These are phyloP conservation scores for Phytophthora pistaciae DNA, from an alignment of 352 stramenopile genomes.

Conservation along the genomic window DNA sequence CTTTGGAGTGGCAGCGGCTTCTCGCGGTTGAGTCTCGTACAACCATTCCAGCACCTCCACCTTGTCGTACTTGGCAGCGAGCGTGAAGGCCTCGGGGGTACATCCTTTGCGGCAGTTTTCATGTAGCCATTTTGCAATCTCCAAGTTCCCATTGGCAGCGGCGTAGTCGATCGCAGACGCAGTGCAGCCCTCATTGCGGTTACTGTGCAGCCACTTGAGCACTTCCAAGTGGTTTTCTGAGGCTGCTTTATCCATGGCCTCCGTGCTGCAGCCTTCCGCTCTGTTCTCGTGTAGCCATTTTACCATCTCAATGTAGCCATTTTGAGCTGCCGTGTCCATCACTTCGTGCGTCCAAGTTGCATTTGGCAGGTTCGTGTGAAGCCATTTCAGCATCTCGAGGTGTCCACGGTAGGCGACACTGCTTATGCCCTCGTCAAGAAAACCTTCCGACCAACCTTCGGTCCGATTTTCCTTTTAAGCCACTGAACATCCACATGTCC, in stretches of 20 bases:
- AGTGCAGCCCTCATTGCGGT: not conserved
- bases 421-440: no score
- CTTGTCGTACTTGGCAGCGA: not conserved
- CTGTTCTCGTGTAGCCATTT: not conserved
- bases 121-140: slow-evolving; percentile 1
- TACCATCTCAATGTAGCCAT: no score
- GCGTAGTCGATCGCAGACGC: not conserved
- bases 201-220: slow-evolving; percentile 2
- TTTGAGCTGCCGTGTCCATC: no score
- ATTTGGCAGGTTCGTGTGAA: no score
- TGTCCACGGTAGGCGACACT: no score
- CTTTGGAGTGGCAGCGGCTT: not conserved
- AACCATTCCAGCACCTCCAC: not conserved
- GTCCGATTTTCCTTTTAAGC: no score
- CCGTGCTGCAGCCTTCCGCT: not conserved
- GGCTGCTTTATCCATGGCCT: slow-evolving; percentile 3
- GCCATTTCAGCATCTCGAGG: no score
- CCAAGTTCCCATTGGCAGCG: not conserved
- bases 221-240: slow-evolving; percentile 1
- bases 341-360: no score
- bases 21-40: slow-evolving; percentile 2
- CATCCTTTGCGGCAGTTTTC: not conserved
- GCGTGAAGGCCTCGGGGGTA: not conserved
- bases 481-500: no score
- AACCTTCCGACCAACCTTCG: no score